Conservation (phyloP, 2,329 filamentous ascomycete species). For the Cytospora paraplurivora region DNA sequence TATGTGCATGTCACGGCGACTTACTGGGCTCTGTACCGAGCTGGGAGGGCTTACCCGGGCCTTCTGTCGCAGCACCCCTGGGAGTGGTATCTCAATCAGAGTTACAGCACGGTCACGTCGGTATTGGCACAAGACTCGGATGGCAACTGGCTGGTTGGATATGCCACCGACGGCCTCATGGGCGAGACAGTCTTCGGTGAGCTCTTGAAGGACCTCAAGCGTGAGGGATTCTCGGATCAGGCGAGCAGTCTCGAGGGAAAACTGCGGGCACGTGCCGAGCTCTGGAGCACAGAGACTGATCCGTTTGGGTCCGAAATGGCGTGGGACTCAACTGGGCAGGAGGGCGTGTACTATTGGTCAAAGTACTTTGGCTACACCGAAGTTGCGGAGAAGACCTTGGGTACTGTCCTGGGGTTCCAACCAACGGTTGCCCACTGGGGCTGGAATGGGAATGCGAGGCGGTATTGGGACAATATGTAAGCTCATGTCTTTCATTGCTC, state of each 20-base stretch:
- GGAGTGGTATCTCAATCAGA: constrained; percentile 58
- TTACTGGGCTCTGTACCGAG: constrained; percentile 61
- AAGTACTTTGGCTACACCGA: constrained; percentile 53
- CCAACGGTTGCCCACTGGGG: constrained; percentile 63
- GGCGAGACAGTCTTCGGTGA: constrained; percentile 60
- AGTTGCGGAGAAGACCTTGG: constrained; percentile 52
- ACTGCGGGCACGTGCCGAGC: constrained; percentile 52
- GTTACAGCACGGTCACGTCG: constrained; percentile 52
- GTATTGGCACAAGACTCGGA: constrained; percentile 39
- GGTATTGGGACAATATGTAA: constrained; percentile 62
- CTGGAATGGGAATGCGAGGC: constrained; percentile 62
- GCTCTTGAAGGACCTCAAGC: constrained; percentile 52
- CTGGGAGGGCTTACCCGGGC: constrained; percentile 51
- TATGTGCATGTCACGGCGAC: constrained; percentile 59
- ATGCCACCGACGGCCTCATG: constrained; percentile 56
- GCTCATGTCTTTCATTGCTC: no score
- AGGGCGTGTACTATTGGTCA: constrained; percentile 63
- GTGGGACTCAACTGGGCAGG: constrained; percentile 64
- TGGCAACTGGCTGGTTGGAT: constrained; percentile 38
- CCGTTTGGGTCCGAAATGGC: constrained; percentile 64
- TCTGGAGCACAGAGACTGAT: constrained; percentile 53
- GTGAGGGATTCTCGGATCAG: constrained; percentile 47
- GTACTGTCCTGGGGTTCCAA: constrained; percentile 58
- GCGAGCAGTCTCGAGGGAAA: constrained; percentile 44
- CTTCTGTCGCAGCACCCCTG: constrained; percentile 46